Evolutionary conservation across 1,284 basidiomycete genomes (phyloP).

Genomic region (Heterobasidion irregulare): DNA sequence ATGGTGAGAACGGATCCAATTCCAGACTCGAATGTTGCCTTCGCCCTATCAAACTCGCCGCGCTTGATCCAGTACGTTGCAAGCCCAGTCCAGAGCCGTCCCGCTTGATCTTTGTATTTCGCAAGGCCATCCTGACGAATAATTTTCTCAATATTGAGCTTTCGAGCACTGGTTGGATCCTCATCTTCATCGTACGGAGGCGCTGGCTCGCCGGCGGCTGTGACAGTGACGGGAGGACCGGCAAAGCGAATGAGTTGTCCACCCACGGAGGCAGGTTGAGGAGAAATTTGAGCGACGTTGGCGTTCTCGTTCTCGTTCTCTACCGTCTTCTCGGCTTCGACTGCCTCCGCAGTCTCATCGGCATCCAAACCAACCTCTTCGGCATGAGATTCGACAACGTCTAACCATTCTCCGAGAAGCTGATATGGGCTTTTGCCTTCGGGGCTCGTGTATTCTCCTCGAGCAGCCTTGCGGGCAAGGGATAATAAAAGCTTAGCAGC

Average conservation of each 20-base stretch:
- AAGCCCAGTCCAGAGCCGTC: constrained; percentile 91
- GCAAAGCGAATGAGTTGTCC: constrained; percentile 70
- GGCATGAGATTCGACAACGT: constrained; percentile 84
- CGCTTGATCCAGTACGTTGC: constrained; percentile 99
- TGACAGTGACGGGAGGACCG: constrained; percentile 57
- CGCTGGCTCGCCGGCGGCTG: constrained; percentile 37
- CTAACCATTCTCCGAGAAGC: constrained; percentile 87
- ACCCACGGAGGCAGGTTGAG: constrained; percentile 35
- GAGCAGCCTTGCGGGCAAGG: constrained; percentile 76
- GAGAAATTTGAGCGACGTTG: constrained; percentile 17
- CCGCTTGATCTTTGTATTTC: constrained; percentile 94
- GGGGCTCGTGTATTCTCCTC: constrained; percentile 80
- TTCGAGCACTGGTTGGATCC: constrained; percentile 65
- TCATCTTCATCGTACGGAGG: constrained; percentile 72
- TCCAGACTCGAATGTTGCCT: constrained; percentile 83
- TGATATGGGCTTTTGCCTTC: constrained; percentile 97
- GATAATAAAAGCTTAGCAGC: constrained; percentile 88
- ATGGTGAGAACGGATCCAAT: constrained; percentile 85
- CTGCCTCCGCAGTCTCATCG: constrained; percentile 54
- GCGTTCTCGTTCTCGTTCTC: constrained; percentile 17
- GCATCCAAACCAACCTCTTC: constrained; percentile 90
- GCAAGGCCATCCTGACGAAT: constrained; percentile 81
- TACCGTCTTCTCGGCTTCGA: constrained; percentile 22
- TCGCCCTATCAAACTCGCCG: constrained; percentile 88
- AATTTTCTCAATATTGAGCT: constrained; percentile 83